Evolutionary conservation across 306 rosid genomes (phyloP), one percentile per base, ranked within the genome.

Genomic region (Prunus dulcis): DNA sequence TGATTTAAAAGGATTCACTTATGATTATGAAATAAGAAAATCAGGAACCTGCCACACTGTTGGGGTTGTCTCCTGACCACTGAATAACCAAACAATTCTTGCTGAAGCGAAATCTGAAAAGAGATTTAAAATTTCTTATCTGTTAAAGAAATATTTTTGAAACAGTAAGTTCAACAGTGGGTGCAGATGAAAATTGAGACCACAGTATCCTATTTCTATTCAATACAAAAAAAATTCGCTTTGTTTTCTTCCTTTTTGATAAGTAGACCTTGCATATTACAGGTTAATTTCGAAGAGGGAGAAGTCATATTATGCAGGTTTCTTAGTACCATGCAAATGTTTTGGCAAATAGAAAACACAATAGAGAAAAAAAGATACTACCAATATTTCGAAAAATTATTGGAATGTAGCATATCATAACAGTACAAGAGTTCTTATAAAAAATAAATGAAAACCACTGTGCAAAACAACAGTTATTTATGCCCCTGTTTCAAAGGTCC

Each of bases 21-120:
- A 50, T 11, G 49, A 5, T 34, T 5, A 34, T n/a, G 19, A 72
- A 50, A 51, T 73, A 77, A 79, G 57, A 82, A 78, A 69, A 47
- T 50, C 23, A 56, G 60, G 84, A 67, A 95, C 99, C 99, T 89
- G 97, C 99, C 7, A 95, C 79, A 82, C 99, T 95, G 82, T 95
- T 95, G 55, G 97, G 99, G 79, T 95, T 95, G 87, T 95, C 99
- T 79, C 99, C 99, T 56, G 99, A 92, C 97, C 99, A 92, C 70
- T 89, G 95, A 87, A 92, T 82, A 72, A 86, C 89, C 85, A 88
- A 75, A 82, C 99, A 95, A 71, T 89, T 73, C 80, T 85, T 86
- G 87, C 86, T 88, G 80, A 95, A 95, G 77, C 74, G 63, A 74
- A 80, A 90, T 85, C 99, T 95, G 78, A 74, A 72, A 53, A 20